phyloP scores from a whole-genome alignment of 345 rosid species.

The Pugionium dolabratum region DNA sequence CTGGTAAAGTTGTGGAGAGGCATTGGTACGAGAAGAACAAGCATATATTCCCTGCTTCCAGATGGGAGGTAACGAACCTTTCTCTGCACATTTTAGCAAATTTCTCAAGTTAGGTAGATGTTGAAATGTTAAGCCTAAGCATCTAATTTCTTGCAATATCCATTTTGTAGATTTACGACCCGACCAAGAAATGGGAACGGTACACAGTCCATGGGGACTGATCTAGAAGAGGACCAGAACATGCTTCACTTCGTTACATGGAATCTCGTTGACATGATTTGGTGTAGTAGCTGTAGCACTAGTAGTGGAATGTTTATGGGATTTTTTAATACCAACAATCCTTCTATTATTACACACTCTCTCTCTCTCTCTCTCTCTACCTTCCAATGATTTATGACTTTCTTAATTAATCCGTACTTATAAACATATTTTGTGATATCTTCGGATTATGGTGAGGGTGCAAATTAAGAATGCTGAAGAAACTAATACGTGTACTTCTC shows the following conservation, averaged over 20 bases:
- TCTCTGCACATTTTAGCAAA: neutral
- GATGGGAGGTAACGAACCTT: slow-evolving; percentile 81
- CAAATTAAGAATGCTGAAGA: slow-evolving; percentile 7
- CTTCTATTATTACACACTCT: neutral
- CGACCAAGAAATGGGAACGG: slow-evolving; percentile 89
- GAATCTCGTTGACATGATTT: slow-evolving; percentile 23
- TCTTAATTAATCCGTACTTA: neutral
- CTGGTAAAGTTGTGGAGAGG: slow-evolving; percentile 99
- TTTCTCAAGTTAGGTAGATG: too few species aligned
- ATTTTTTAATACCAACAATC: neutral
- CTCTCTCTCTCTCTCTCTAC: too few species aligned
- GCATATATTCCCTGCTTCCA: slow-evolving; percentile 97
- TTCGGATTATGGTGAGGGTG: neutral
- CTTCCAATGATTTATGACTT: neutral
- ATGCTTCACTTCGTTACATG: neutral
- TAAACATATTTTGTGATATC: neutral
- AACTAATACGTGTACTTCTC: neutral
- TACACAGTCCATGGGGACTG: slow-evolving; percentile 94
- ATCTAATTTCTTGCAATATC: neutral
- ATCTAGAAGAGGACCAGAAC: slow-evolving; percentile 16
- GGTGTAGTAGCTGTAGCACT: neutral
- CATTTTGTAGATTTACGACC: slow-evolving; percentile 71
- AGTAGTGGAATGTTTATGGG: slow-evolving; percentile 33
- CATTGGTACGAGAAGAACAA: slow-evolving; percentile 99
- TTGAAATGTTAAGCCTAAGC: neutral